Percentiles rank a stretch among this genome's conserved stretches.
These are phyloP conservation scores for Prinsepia uniflora DNA, from an alignment of 306 rosid genomes.

Conservation along the genomic window DNA sequence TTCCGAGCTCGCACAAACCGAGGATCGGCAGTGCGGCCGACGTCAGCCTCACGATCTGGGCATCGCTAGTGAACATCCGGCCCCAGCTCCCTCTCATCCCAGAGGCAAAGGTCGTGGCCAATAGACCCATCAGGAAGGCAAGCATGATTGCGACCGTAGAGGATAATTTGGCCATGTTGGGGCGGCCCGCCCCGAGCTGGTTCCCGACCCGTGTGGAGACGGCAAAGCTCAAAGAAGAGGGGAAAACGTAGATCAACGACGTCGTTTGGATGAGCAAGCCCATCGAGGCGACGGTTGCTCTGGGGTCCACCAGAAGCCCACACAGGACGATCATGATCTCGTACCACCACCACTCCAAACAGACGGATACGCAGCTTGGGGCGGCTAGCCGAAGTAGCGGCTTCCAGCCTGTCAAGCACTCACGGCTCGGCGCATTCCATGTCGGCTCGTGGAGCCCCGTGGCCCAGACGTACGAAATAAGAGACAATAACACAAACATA, in stretches of 20 bases:
- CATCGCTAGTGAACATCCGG: conserved; percentile 55
- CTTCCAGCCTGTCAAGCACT: conserved; percentile 63
- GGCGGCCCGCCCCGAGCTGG: conserved; percentile 64
- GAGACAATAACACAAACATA: conserved; percentile 33
- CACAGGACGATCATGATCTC: conserved; percentile 90
- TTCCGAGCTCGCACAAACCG: conserved; percentile 89
- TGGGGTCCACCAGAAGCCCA: conserved; percentile 70
- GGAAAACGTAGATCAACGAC: conserved; percentile 79
- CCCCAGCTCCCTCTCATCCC: conserved; percentile 66
- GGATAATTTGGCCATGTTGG: conserved; percentile 41
- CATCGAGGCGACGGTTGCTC: conserved; percentile 81
- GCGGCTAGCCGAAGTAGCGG: conserved; percentile 60
- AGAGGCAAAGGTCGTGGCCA: conserved; percentile 52
- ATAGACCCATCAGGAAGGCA: conserved; percentile 51
- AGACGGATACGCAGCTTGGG: conserved; percentile 90
- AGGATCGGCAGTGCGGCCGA: conserved; percentile 69
- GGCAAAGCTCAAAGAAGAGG: conserved; percentile 69
- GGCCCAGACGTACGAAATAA: conserved; percentile 39
- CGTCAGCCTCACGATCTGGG: conserved; percentile 54
- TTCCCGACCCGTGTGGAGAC: conserved; percentile 90
- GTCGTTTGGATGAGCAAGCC: conserved; percentile 88
- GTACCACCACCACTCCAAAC: conserved; percentile 99
- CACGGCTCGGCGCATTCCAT: conserved; percentile 60
- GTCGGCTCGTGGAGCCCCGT: conserved; percentile 43
- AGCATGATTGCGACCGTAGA: conserved; percentile 52